phyloP scores from a whole-genome alignment of 176 grass and related monocot species.

The Aegilops tauschii region DNA sequence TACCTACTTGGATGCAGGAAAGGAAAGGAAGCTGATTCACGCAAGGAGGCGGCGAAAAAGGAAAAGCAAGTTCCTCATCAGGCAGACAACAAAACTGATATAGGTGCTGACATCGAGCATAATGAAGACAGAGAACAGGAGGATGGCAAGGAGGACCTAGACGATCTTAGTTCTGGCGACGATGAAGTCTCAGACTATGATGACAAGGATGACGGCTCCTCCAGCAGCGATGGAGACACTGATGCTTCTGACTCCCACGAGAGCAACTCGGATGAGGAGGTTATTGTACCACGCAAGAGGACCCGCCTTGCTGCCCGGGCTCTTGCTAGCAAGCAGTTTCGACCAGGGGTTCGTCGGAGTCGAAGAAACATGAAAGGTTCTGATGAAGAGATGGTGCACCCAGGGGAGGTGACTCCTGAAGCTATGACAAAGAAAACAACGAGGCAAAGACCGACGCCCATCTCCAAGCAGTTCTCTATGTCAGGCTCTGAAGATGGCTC shows the following conservation, averaged over 20 bases:
- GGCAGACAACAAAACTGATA: conserved; percentile 12
- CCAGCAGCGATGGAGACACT: conserved; percentile 24
- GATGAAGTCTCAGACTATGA: conserved; percentile 37
- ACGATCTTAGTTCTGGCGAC: conserved; percentile 28
- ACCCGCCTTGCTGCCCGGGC: conserved; percentile 21
- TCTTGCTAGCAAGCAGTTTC: conserved; percentile 16
- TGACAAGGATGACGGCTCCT: conserved; percentile 32
- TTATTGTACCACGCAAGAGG: conserved; percentile 10
- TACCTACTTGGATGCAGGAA: conserved; percentile 37
- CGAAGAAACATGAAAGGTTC: conserved; percentile 42
- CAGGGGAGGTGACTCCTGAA: conserved; percentile 30
- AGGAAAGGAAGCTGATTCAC: conserved; percentile 30
- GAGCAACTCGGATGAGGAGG: conserved; percentile 30
- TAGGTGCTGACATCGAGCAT: conserved; percentile 26
- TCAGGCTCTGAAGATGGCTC: conserved; percentile 45
- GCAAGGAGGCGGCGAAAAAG: conserved; percentile 21
- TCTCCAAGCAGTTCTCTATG: conserved; percentile 32
- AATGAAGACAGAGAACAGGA: conserved; percentile 20
- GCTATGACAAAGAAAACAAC: conserved; percentile 51
- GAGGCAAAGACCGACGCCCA: conserved; percentile 49
- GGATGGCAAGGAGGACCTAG: conserved; percentile 24
- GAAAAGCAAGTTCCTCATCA: conserved; percentile 15
- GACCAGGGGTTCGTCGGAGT: conserved; percentile 45
- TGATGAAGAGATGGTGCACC: conserved; percentile 14
- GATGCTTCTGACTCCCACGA: conserved; percentile 25